These are phyloP conservation scores for Colletotrichum phormii DNA, from an alignment of 2,329 filamentous ascomycete species.

Conservation along the genomic window DNA sequence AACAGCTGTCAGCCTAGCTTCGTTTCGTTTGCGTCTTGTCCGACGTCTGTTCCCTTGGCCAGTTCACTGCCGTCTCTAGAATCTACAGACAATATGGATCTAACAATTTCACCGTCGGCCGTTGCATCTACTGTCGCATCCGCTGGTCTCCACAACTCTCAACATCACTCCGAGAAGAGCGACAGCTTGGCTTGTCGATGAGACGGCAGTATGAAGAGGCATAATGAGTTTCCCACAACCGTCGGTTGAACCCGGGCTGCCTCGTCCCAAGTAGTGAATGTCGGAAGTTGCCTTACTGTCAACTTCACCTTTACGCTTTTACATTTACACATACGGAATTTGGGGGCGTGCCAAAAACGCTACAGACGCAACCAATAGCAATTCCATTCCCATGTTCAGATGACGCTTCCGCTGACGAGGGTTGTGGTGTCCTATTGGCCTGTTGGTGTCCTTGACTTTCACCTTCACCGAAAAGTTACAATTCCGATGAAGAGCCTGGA, in stretches of 20 bases:
- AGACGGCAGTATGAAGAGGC: not conserved
- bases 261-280: not conserved
- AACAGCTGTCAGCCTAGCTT: conserved; percentile 24
- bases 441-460: not conserved
- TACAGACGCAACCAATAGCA: not conserved
- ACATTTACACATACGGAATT: not conserved
- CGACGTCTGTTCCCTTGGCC: conserved; percentile 29
- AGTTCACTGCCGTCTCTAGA: not conserved
- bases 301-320: not conserved
- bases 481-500: not conserved
- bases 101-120: not conserved
- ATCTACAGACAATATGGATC: not conserved
- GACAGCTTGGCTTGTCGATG: not conserved
- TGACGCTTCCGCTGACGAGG: no score
- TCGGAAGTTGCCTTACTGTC: not conserved
- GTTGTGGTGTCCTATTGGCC: not conserved
- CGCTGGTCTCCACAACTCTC: no score
- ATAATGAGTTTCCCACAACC: not conserved
- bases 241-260: not conserved
- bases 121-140: not conserved
- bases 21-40: conserved; percentile 30
- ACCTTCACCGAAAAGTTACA: not conserved
- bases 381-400: not conserved
- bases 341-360: not conserved
- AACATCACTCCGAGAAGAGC: not conserved